Base-by-base conservation (phyloP, 495 filamentous ascomycete genomes). In the Xylaria palmicola region DNA sequence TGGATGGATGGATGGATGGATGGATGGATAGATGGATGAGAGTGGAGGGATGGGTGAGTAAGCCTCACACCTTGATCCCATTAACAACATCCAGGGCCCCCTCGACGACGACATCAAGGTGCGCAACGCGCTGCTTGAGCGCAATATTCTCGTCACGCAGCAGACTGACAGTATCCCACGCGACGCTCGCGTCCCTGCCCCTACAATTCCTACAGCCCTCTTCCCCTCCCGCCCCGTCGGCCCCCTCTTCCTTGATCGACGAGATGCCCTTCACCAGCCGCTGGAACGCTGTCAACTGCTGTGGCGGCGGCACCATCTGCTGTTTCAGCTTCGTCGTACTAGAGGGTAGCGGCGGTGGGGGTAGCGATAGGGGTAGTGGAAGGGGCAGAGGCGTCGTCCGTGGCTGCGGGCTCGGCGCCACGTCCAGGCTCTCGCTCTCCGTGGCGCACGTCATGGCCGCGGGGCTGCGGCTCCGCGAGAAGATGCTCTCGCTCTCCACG, bases 71-170 rank as follows among this genome's bases (percentile, higher is more conserved):
- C 19, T 74, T 74, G 59, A 81, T 70, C 29, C 79, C 79, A 30
- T 79, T 79, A 10, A 91, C 82, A 56, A 87, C 72, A 67, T 88
- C 85, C 66, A 93, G 74, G 27, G 87, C 90, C 39, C 86, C 86
- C 57, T 92, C 89, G 12, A 92, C 83, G 0, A 85, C 85, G 20
- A 76, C 75, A 72, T 92, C 89, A 2, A 92, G 68, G 60, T 88
- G 79, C 0, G 83, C 83, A 1, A 93, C 76, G 36, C 88, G 76
- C 30, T 79, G 79, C 74, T 92, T 92, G 45, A 92, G 71, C 6
- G 82, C 82, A 62, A 78, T 79, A 62, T 92, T 93, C 75, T 93
- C 90, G 39, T 87, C 86, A 58, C 88, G 81, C 59, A 93, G 71
- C 44, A 90, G 62, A 4, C 86, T 81, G 30, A 91, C 82, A 12